Evolutionary conservation across 1,139 yeast genomes (phyloP), one percentile per base, ranked within the genome.

Genomic region (Candida labiduridarum): DNA sequence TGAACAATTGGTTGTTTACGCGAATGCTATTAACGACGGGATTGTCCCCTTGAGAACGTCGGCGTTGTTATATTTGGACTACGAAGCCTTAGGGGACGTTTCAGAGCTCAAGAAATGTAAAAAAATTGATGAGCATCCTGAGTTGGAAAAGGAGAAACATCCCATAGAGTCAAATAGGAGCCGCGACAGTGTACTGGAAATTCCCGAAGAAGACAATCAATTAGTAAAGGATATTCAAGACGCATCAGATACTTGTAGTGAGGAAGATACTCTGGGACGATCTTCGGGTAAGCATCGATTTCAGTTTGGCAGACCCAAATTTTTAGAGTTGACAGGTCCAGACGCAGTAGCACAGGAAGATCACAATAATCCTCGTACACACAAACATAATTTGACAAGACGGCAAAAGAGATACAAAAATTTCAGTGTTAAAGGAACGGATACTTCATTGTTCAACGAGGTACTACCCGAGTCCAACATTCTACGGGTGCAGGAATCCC

Each of bases 11-110:
- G 87, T 94, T 0, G 70, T 87, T 0, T 87, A 89, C 62, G 95
- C 96, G 2, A 89, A 89, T 62, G 86, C 89, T 2, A 75, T 88
- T n/a, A 84, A 88, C 61, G 97, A 89, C 65, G 99, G 99, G 0
- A 92, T 94, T 50, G 99, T 94, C 0, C 98, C 99, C 0, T 72
- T 94, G 53, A 72, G 84, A 49, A 74, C 87, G 0, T 76, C 84
- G 1, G 82, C 85, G 0, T 64, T 83, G 38, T 60, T 83, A 34
- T 83, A 78, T 51, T 61, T 77, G 47, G 82, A 77, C 55, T 76
- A 76, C 58, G 68, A 68, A 44, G 79, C 78, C 0, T 59, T 77
- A 40, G 77, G 76, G 1, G 72, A 71, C 49, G 75, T 67, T 12
- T 63, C 62, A 42, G 67, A 58, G 31, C 56, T 69, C 41, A 65